Evolutionary conservation across 139 green algal genomes (phyloP), one percentile per base, ranked within the genome.

Genomic region (Marvania coccoides): DNA sequence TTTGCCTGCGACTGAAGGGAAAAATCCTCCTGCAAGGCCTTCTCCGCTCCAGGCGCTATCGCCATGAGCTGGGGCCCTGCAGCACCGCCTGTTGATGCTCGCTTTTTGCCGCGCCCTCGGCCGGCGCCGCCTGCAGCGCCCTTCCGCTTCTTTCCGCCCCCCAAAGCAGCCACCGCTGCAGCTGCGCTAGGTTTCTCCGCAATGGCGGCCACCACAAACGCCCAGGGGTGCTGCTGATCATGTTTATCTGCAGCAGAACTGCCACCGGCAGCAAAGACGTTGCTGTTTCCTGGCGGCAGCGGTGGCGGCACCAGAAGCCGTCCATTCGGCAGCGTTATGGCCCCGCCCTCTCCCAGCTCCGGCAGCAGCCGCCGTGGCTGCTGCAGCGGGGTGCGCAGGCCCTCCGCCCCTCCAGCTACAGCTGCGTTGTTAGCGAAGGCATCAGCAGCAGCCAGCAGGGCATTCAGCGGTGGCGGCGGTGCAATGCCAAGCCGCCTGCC

Each of bases 371-470:
- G 19, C 19, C 42, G 42, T 51, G 19, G 42, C 42, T 28, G 42
- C 42, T 51, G 42, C 19, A 19, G 42, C 19, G 42, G 19, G 42
- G 42, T 19, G 19, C 19, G 19, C 42, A 28, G 19, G 42, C 19
- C 19, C 42, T 51, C 42, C 19, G 42, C 42, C 19, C 19, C 19
- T 19, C 19, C 42, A 81, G 57, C 15, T 45, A 53, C 15, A 26
- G 31, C 1, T 74, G 70, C 40, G 77, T 34, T 46, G 48, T 39
- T 26, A 48, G 70, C 30, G 67, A 57, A 12, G 61, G 58, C 39
- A 70, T 34, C 29, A 64, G 35, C 65, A 83, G 4, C 51, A 13
- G 65, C 42, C 36, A 74, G 39, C 30, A 74, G 23, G 0, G 37
- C 19, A 3, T 68, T 55, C 6, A 74, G 38, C 0, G 57, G 6